These are phyloP conservation scores for Wickerhamomyces sp. DNA, from an alignment of 1,139 yeast species.

Conservation along the genomic window DNA sequence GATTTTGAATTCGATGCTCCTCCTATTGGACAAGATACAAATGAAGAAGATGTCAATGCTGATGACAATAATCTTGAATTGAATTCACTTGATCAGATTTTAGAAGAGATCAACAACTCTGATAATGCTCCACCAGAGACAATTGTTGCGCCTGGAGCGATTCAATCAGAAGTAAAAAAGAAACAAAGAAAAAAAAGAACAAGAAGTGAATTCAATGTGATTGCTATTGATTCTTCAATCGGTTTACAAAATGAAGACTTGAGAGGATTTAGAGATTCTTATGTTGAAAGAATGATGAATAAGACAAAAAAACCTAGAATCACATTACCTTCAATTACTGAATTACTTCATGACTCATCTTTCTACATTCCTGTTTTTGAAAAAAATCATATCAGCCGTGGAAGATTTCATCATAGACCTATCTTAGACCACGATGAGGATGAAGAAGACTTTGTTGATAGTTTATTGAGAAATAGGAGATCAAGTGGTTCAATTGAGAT, in stretches of 20 bases:
- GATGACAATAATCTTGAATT: background rate
- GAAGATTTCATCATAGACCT: constrained; percentile 7
- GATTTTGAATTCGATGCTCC: constrained; percentile 6
- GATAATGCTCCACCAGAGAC: background rate
- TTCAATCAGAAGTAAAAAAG: background rate
- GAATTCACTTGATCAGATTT: constrained; percentile 8
- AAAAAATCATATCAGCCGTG: constrained; percentile 4
- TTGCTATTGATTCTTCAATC: constrained; percentile 15
- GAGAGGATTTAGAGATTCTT: constrained; percentile 21
- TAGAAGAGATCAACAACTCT: constrained; percentile 8
- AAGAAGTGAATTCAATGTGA: background rate
- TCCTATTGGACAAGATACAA: background rate
- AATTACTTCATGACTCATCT: background rate
- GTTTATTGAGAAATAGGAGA: constrained; percentile 19
- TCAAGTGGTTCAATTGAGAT: constrained; percentile 22
- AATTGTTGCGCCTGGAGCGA: background rate
- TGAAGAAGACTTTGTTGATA: constrained; percentile 21
- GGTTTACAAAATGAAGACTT: constrained; percentile 19
- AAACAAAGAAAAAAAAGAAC: constrained; percentile 6
- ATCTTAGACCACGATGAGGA: background rate
- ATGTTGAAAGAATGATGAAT: constrained; percentile 15
- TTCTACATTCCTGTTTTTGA: constrained; percentile 4
- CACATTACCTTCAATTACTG: background rate
- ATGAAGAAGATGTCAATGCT: constrained; percentile 1
- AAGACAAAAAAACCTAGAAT: background rate